phyloP scores from a whole-genome alignment of 2,329 filamentous ascomycete species.

The Colletotrichum godetiae region DNA sequence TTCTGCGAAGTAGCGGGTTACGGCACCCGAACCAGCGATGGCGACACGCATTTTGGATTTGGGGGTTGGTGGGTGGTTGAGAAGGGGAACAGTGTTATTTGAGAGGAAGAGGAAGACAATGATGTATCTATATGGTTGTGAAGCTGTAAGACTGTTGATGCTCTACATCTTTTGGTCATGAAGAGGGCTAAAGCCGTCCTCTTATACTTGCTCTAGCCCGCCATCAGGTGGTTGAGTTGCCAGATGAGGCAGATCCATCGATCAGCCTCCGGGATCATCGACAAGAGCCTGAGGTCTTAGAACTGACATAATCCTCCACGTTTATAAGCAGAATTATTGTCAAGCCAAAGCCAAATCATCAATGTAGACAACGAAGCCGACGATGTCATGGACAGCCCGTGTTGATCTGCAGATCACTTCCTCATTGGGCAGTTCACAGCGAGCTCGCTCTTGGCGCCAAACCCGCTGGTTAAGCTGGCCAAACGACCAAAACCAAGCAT shows the following conservation, averaged over 20 bases:
- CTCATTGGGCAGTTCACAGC: not conserved
- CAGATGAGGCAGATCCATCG: not conserved
- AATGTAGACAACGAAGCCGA: not conserved
- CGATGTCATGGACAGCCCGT: too few relatives aligned
- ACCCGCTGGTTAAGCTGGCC: not conserved
- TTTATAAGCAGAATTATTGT: not conserved
- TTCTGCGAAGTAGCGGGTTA: conserved; percentile 35
- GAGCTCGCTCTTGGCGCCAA: not conserved
- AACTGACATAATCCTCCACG: not conserved
- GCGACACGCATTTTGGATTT: conserved; percentile 22
- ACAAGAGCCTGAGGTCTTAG: not conserved
- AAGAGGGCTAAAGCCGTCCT: not conserved
- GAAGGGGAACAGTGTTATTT: not conserved
- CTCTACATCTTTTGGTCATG: not conserved
- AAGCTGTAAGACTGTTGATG: not conserved
- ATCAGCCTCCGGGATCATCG: not conserved
- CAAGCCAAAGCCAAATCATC: not conserved
- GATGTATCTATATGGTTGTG: not conserved
- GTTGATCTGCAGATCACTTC: not conserved
- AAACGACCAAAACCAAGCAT: not conserved
- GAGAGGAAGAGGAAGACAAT: too few relatives aligned
- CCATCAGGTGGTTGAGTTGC: not conserved
- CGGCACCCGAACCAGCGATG: conserved; percentile 35
- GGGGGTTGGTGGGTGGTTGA: not conserved
- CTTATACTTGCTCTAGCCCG: not conserved